phyloP scores from a whole-genome alignment of 352 stramenopile species.

The Globisporangium carolinianum region DNA sequence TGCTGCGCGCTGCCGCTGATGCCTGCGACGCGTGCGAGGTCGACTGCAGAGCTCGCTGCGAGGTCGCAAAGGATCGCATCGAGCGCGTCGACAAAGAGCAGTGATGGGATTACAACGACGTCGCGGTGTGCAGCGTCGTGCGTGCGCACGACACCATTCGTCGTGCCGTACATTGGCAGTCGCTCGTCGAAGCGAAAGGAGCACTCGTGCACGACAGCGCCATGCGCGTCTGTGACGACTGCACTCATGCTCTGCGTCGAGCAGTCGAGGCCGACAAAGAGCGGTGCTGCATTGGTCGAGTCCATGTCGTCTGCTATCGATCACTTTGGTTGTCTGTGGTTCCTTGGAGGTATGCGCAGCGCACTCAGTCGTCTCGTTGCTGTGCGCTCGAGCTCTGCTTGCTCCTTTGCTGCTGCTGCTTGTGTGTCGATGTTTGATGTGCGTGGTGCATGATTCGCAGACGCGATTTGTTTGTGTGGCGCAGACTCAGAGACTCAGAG shows the following conservation, averaged over 20 bases:
- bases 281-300: conserved; percentile 3
- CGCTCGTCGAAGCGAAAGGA: conserved; percentile 66
- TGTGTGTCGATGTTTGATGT: too few species aligned
- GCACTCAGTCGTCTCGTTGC: too few species aligned
- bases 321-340: neutral
- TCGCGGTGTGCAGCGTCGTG: conserved; percentile 19
- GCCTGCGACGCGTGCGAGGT: conserved; percentile 40
- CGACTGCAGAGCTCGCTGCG: conserved; percentile 12
- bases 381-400: too few species aligned
- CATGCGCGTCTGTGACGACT: conserved; percentile 37
- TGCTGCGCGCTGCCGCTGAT: conserved; percentile 80
- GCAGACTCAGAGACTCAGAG: too few species aligned
- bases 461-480: too few species aligned
- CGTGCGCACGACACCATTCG: conserved; percentile 58
- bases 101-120: conserved; percentile 53
- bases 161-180: conserved; percentile 56
- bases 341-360: too few species aligned
- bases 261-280: conserved; percentile 71
- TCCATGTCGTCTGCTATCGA: neutral
- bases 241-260: conserved; percentile 83
- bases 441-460: too few species aligned
- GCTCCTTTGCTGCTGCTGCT: too few species aligned
- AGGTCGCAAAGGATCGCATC: conserved; percentile 59
- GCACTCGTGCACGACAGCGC: conserved; percentile 38
- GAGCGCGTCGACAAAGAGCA: conserved; percentile 77